Evolutionary conservation across 176 grass and related monocot species (phyloP).

Genomic region (Alloteropsis semialata): DNA sequence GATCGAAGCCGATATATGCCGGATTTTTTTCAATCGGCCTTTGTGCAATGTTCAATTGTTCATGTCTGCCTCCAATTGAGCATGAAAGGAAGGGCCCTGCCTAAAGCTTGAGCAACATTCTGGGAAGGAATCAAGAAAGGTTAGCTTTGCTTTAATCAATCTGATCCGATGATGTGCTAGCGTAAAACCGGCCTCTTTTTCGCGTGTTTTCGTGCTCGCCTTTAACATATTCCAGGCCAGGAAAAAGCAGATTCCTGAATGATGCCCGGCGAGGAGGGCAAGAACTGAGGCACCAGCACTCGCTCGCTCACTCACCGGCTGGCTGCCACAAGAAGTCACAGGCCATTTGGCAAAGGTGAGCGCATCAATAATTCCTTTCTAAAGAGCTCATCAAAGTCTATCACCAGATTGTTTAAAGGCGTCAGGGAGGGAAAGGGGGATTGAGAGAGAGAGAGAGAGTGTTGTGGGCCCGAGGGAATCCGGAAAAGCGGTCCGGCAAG

Average conservation of each 20-base stretch:
- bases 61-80: not conserved
- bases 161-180: conserved; percentile 24
- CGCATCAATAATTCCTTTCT: conserved; percentile 47
- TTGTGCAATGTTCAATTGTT: not conserved
- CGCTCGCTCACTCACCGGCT: not conserved
- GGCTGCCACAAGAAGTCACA: conserved; percentile 38
- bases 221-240: conserved; percentile 44
- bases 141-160: conserved; percentile 33
- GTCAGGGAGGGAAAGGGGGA: conserved; percentile 21
- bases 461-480: conserved; percentile 45
- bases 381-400: conserved; percentile 59
- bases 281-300: not conserved
- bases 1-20: not conserved
- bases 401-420: conserved; percentile 48
- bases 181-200: conserved; percentile 33
- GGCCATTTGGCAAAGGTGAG: conserved; percentile 41
- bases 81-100: conserved; percentile 1
- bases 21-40: not conserved
- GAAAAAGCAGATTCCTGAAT: conserved; percentile 57
- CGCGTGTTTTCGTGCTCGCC: conserved; percentile 37
- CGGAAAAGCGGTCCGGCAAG: conserved; percentile 32
- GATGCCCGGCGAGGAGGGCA: conserved; percentile 31
- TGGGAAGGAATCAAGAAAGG: conserved; percentile 41
- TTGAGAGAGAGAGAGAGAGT: conserved; percentile 39
- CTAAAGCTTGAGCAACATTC: conserved; percentile 34